Conservation (phyloP, 2,329 filamentous ascomycete genomes). For the Phoma herbarum region DNA sequence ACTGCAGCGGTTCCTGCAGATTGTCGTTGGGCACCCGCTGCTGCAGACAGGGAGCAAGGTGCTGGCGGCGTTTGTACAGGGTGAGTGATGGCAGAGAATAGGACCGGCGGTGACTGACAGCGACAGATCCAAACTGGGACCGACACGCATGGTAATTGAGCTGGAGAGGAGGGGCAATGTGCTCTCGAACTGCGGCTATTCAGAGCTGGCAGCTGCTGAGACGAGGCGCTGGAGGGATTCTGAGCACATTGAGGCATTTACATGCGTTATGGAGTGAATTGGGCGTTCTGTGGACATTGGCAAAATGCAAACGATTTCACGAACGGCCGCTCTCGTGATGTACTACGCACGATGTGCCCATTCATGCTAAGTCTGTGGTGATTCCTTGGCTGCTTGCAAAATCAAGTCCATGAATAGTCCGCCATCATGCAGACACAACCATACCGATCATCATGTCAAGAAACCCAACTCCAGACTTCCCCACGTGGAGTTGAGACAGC, state of each 20-base stretch:
- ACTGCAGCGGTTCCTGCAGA: slow-evolving; percentile 94
- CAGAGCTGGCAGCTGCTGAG: not conserved
- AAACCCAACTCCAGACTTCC: not conserved
- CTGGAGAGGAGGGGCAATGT: not conserved
- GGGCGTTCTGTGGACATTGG: slow-evolving; percentile 29
- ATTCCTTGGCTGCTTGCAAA: too few species aligned
- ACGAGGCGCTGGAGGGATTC: not conserved
- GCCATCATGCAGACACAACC: not conserved
- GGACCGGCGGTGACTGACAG: slow-evolving; percentile 24
- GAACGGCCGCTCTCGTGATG: slow-evolving; percentile 5
- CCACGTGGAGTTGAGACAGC: slow-evolving; percentile 12
- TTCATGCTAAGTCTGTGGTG: too few species aligned
- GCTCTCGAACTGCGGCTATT: not conserved
- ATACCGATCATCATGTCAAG: not conserved
- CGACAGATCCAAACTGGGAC: slow-evolving; percentile 84
- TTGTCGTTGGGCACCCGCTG: slow-evolving; percentile 94
- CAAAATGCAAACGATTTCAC: slow-evolving; percentile 6
- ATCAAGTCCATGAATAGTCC: not conserved
- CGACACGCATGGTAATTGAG: slow-evolving; percentile 53
- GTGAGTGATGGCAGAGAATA: slow-evolving; percentile 57
- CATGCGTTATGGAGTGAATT: slow-evolving; percentile 36
- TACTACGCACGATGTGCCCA: not conserved
- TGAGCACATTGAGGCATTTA: slow-evolving; percentile 24
- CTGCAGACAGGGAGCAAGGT: slow-evolving; percentile 98
- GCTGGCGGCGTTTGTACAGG: slow-evolving; percentile 94